phyloP scores from a whole-genome alignment of 108 stramenopile genomes.

The Nannochloropsis salina region DNA sequence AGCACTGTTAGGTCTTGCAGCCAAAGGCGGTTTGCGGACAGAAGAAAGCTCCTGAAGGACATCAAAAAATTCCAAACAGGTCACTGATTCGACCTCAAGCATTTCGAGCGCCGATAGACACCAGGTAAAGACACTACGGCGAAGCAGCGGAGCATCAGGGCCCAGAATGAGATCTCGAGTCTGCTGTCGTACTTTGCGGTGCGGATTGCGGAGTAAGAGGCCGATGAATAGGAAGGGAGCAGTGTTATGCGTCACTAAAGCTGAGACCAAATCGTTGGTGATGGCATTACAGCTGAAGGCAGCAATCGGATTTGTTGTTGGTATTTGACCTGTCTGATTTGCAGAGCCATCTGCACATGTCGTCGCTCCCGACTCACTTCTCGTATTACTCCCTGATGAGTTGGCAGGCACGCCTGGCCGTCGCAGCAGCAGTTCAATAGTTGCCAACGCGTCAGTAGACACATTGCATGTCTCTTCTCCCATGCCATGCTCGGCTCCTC shows the following conservation, averaged over 20 bases:
- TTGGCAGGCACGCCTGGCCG: background rate
- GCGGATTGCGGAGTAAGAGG: background rate
- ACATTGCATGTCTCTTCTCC: background rate
- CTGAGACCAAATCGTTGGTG: background rate
- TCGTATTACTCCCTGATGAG: too few relatives aligned
- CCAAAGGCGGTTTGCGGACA: too few relatives aligned
- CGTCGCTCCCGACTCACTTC: too few relatives aligned
- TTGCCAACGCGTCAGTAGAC: background rate
- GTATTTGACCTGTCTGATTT: too few relatives aligned
- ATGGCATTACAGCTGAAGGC: background rate
- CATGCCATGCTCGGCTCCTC: background rate
- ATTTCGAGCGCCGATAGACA: background rate
- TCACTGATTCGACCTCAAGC: background rate
- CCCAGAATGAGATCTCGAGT: background rate
- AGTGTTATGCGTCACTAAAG: constrained; percentile 1
- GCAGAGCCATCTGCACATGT: too few relatives aligned
- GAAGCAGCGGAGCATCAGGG: background rate
- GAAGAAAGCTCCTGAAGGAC: background rate
- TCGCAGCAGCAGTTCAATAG: background rate
- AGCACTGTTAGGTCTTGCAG: background rate
- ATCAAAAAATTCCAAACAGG: background rate
- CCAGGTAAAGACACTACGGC: background rate
- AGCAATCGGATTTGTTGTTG: too few relatives aligned
- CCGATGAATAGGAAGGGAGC: background rate
- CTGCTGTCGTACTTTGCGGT: background rate